Conservation (phyloP, 768 basidiomycete species). For the Leucocoprinus leucothites region DNA sequence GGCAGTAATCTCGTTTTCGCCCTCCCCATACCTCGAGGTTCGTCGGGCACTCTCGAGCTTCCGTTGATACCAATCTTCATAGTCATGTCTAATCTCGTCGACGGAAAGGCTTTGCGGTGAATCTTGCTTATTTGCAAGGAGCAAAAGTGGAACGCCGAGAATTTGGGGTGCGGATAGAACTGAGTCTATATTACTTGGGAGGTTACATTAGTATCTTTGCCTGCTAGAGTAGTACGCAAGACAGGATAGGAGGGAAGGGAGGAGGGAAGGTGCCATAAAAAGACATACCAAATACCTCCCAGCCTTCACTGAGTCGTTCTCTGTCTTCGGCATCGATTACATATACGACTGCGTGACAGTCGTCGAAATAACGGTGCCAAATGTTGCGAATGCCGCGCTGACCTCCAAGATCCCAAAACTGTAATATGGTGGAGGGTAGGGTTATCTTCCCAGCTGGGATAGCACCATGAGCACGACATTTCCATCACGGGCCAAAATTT, state of each 20-base stretch:
- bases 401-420: conserved; percentile 97
- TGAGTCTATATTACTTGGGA: conserved; percentile 48
- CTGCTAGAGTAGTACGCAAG: neutral
- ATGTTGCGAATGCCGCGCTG: conserved; percentile 92
- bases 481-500: neutral
- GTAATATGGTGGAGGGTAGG: conserved; percentile 88
- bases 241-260: neutral
- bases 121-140: conserved; percentile 97
- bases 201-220: conserved; percentile 1
- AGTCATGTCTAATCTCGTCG: conserved; percentile 86
- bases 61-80: conserved; percentile 82
- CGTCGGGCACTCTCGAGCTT: conserved; percentile 68
- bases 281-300: conserved; percentile 92
- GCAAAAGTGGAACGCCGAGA: conserved; percentile 83
- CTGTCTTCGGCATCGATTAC: conserved; percentile 92
- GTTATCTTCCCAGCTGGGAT: conserved; percentile 84
- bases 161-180: conserved; percentile 90
- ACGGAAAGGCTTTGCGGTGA: conserved; percentile 75
- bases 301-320: conserved; percentile 87
- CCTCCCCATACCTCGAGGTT: conserved; percentile 41
- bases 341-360: conserved; percentile 95
- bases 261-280: neutral
- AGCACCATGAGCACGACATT: neutral
- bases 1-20: conserved; percentile 40
- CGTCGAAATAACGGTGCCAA: conserved; percentile 93